Evolutionary conservation across 768 basidiomycete species (phyloP).

Genomic region (Suillus luteus): DNA sequence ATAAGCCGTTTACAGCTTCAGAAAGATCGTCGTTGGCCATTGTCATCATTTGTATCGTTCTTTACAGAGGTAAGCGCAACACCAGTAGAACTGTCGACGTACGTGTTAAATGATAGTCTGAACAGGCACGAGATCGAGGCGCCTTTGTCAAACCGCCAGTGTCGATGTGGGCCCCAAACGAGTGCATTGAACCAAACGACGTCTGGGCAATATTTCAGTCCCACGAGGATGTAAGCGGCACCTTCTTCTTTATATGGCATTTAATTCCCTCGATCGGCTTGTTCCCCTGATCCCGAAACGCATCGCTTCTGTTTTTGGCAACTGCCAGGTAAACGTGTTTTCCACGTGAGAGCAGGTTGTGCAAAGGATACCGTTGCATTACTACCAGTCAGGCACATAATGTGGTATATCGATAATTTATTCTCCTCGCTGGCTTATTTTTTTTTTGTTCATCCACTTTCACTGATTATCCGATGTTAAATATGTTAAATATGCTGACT

Average conservation of each 20-base stretch:
- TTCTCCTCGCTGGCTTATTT: constrained; percentile 9
- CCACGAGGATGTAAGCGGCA: constrained; percentile 58
- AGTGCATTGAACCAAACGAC: constrained; percentile 37
- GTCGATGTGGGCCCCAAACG: constrained; percentile 51
- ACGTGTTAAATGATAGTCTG: background rate
- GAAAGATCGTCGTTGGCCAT: constrained; percentile 24
- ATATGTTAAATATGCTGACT: constrained; percentile 20
- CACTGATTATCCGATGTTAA: constrained; percentile 23
- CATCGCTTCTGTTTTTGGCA: constrained; percentile 11
- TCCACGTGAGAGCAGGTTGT: constrained; percentile 15
- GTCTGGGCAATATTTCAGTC: constrained; percentile 61
- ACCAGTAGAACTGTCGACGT: background rate
- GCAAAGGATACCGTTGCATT: constrained; percentile 10
- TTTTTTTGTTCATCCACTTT: constrained; percentile 15
- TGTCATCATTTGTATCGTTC: constrained; percentile 29
- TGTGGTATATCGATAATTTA: background rate
- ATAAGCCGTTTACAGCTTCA: constrained; percentile 23
- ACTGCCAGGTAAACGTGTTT: constrained; percentile 19
- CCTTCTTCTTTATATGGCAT: constrained; percentile 3
- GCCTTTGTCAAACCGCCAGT: constrained; percentile 30
- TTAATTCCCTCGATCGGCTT: background rate
- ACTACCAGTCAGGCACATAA: constrained; percentile 3
- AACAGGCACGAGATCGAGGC: constrained; percentile 18
- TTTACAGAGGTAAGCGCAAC: constrained; percentile 24
- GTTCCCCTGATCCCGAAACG: constrained; percentile 14